Conservation (phyloP, 441 rosid genomes). For the Hura crepitans region DNA sequence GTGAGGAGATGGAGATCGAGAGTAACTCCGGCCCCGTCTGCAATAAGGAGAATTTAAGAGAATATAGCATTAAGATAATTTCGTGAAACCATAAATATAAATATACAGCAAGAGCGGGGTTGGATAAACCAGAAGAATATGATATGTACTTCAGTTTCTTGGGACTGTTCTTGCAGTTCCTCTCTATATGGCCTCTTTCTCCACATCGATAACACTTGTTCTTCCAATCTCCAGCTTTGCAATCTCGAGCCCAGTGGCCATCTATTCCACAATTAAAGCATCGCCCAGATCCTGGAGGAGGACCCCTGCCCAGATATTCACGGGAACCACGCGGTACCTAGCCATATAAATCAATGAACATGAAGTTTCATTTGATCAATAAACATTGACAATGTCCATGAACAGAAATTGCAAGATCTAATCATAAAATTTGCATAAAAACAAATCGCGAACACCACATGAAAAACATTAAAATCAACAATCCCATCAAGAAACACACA, state of each 20-base stretch:
- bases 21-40: constrained; percentile 50
- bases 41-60: constrained; percentile 1
- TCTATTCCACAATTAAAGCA: constrained; percentile 86
- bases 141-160: constrained; percentile 51
- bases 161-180: constrained; percentile 75
- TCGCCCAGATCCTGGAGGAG: constrained; percentile 80
- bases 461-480: background rate
- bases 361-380: background rate
- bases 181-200: constrained; percentile 69
- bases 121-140: background rate
- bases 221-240: constrained; percentile 85
- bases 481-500: background rate
- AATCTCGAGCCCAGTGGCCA: constrained; percentile 89
- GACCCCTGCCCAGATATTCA: constrained; percentile 65
- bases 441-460: background rate
- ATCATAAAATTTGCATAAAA: background rate
- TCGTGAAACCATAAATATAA: background rate
- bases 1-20: constrained; percentile 66
- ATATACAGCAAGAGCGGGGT: background rate
- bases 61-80: background rate
- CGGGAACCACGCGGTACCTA: constrained; percentile 68
- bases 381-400: background rate
- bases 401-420: background rate
- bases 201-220: constrained; percentile 78
- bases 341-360: constrained; percentile 9